Percentiles rank a stretch among this genome's conserved stretches.
phyloP scores from a whole-genome alignment of 2,329 filamentous ascomycete genomes.

The Sporothrix phasma region DNA sequence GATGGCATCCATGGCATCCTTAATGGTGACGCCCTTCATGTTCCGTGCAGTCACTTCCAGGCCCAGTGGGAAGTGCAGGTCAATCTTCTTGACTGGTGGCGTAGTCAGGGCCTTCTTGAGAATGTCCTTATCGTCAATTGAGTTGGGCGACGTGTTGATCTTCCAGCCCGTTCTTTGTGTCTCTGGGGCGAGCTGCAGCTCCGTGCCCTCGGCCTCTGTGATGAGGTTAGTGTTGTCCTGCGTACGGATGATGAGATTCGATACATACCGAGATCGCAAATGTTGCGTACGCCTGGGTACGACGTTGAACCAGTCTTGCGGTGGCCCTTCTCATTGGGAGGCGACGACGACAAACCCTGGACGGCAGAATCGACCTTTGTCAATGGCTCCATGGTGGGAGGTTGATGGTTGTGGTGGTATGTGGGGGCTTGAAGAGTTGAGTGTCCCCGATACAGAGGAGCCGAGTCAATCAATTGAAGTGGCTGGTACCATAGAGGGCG shows the following conservation, averaged over 20 bases:
- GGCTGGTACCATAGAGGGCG: background rate
- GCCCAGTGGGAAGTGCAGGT: constrained; percentile 82
- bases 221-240: background rate
- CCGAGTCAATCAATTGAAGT: background rate
- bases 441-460: background rate
- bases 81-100: constrained; percentile 86
- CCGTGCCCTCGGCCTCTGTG: constrained; percentile 61
- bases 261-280: constrained; percentile 70
- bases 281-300: constrained; percentile 64
- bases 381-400: constrained; percentile 45
- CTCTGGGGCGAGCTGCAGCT: constrained; percentile 65
- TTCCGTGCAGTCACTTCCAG: constrained; percentile 84
- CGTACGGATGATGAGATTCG: background rate
- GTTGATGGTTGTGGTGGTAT: background rate
- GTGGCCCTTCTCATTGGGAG: constrained; percentile 53
- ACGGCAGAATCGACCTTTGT: constrained; percentile 89
- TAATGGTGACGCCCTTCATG: constrained; percentile 90
- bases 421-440: background rate
- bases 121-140: constrained; percentile 72
- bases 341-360: constrained; percentile 61
- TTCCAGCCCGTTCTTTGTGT: constrained; percentile 90
- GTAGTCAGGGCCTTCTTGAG: constrained; percentile 72
- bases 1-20: constrained; percentile 91
- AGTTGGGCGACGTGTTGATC: constrained; percentile 74
- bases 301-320: constrained; percentile 44